Base-by-base conservation (phyloP, 2,329 filamentous ascomycete species). In the Didymella lethalis region DNA sequence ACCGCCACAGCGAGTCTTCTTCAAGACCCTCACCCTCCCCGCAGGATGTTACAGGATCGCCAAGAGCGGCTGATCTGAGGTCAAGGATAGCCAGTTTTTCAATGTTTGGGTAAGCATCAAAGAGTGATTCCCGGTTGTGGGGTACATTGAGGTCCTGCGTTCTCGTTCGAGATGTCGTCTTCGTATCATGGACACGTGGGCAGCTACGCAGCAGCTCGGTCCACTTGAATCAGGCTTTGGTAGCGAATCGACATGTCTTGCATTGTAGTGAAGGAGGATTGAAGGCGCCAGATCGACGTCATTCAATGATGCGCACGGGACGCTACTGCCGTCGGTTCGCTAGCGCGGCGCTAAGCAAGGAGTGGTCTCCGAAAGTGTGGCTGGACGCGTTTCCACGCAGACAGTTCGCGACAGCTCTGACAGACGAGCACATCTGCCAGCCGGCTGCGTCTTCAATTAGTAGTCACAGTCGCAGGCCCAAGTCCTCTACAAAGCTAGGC, bases 11-110 rank as follows among this genome's bases (percentile, higher is more conserved):
- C 11, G 32, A 38, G 20, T 36, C 41, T 29, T 26, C 4, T 46
- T 12, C 11, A 38, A 44, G 46, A 47, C 56, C 46, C 46, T 56
- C 29, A 40, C 10, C 43, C 56, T 48, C 29, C 41, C 50, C 49
- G 26, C 46, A 46, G 23, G 20, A 40, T 59, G 56, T 34, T 41
- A 59, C 56, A 57, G 18, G 61, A 64, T 64, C 48, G 56, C 54
- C 55, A 59, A 60, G 55, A 51, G 59, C 62, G 65, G 57, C 52
- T 61, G 58, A 66, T 64, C 57, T 54, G 52, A 49, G 31, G 57
- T 23, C 64, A 56, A 58, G 62, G 58, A 44, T 59, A 29, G 41
- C 56, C 23, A 34, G 50, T 43, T 6, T 54, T 36, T 6, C 32
- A 36, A 36, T 16, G 7, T 36, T 43, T n/a, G 20, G 28, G 31